Evolutionary conservation across 1,139 yeast species (phyloP), one percentile per base, ranked within the genome.

Genomic region (Maudiozyma humilis): DNA sequence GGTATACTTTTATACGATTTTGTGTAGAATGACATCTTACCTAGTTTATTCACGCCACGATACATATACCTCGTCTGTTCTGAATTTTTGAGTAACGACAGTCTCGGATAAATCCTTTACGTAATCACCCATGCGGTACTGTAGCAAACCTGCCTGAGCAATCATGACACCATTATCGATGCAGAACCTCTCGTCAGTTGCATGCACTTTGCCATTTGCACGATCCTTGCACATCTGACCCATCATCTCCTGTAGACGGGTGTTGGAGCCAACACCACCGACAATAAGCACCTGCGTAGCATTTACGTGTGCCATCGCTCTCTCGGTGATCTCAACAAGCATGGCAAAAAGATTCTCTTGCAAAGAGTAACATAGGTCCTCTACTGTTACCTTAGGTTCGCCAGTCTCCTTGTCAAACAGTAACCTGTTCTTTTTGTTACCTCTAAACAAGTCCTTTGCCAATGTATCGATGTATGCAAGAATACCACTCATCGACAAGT

Each of bases 91-190:
- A 0, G 96, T 84, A 56, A 96, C 91, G 1, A 86, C 91, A 0
- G 96, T 84, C 47, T 86, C 78, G 38, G 70, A 63, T 41, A 89
- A 56, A 8, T 70, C 73, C 36, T 69, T 72, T 1, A 78, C 77
- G 10, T 60, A 56, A 48, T 76, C 79, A 0, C 96, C 96, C 71
- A 82, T 85, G 58, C 97, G 72, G 60, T 81, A 88, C 43, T 85
- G 86, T 50, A 91, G 65, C 42, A 91, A 68, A 0, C 99, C 99
- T 0, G 98, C 97, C 62, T 91, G 99, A 1, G 98, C 98, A 59
- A 91, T 91, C 99, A 91, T 91, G 40, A 91, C 91, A 10, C 98
- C 97, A 59, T 91, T 91, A 62, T 91, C 98, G 43, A 91, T 91
- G 66, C 97, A 91, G 61, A 91, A 91, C 49, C 98, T 69, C 60